A percentile compares a stretch with the other conserved stretches of the same genome.
Conservation (phyloP, 1,284 basidiomycete species). For the Stygiomarasmius scandens region DNA sequence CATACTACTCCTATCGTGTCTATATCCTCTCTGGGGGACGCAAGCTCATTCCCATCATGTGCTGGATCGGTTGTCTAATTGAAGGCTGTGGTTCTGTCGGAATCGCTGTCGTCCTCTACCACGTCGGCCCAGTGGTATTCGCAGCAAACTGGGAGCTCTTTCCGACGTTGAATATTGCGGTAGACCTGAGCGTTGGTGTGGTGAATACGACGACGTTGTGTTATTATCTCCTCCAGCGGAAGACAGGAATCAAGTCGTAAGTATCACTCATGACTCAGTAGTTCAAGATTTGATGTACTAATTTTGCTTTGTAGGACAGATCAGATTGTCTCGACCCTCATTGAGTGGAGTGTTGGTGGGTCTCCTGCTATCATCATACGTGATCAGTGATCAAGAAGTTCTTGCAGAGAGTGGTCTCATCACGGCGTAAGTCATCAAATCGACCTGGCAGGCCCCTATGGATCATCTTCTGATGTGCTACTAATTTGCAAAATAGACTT, state of each 20-base stretch:
- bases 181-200: background rate
- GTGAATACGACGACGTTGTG: constrained; percentile 2
- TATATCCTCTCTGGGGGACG: background rate
- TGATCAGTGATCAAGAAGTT: no score
- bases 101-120: constrained; percentile 2
- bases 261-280: background rate
- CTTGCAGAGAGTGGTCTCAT: no score
- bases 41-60: background rate
- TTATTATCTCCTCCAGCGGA: background rate
- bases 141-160: constrained; percentile 1
- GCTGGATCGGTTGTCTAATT: background rate
- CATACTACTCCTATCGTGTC: constrained; percentile 1
- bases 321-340: background rate
- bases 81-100: background rate
- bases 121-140: background rate
- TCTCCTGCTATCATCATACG: no score
- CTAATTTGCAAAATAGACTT: no score
- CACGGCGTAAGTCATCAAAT: no score
- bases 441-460: no score
- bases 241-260: background rate
- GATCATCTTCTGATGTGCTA: no score
- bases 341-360: constrained; percentile 2
- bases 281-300: background rate
- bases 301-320: background rate
- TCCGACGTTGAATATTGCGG: background rate